These are phyloP conservation scores for Monosporozyma unispora DNA, from an alignment of 805 yeast species.

Conservation along the genomic window DNA sequence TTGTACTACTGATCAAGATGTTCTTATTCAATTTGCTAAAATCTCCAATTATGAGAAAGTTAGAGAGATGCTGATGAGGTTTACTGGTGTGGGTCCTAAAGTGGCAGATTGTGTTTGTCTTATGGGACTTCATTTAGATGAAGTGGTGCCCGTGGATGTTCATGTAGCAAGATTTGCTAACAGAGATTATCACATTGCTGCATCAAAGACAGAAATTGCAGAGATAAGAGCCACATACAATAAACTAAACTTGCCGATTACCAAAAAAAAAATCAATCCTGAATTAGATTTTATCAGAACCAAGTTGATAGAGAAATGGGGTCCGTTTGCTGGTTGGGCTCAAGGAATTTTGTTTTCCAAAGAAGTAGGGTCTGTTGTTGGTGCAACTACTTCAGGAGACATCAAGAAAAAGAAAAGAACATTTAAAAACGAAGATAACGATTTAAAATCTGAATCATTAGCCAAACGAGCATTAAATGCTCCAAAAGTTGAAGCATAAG, in stretches of 20 bases:
- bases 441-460: background rate
- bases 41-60: constrained; percentile 34
- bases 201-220: constrained; percentile 26
- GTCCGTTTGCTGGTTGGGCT: constrained; percentile 96
- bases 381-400: constrained; percentile 37
- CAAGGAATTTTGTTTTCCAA: constrained; percentile 89
- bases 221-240: constrained; percentile 22
- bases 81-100: constrained; percentile 92
- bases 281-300: constrained; percentile 42
- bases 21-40: constrained; percentile 30
- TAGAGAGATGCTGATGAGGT: constrained; percentile 41
- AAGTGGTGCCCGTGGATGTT: constrained; percentile 89
- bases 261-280: constrained; percentile 26
- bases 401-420: constrained; percentile 16
- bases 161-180: constrained; percentile 87
- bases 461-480: background rate
- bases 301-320: constrained; percentile 66
- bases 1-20: constrained; percentile 25
- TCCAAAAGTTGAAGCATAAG: constrained; percentile 1
- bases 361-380: constrained; percentile 70
- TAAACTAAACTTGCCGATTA: constrained; percentile 14
- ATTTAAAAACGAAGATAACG: background rate
- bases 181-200: constrained; percentile 57
- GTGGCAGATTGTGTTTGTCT: constrained; percentile 95
- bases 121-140: constrained; percentile 58